Conservation (phyloP, 345 rosid genomes). For the Balakata baccata region DNA sequence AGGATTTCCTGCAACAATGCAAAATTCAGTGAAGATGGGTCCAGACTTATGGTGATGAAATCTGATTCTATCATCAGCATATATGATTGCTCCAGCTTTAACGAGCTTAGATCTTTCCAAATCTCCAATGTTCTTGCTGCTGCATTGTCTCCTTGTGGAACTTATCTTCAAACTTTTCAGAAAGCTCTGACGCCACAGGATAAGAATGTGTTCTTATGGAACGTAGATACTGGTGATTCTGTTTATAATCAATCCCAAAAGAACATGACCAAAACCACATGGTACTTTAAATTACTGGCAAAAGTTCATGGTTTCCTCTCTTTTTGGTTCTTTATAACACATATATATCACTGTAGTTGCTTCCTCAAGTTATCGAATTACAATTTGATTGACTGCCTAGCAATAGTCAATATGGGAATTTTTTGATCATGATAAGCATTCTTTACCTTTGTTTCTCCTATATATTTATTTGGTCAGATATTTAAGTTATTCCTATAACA, state of each 20-base stretch:
- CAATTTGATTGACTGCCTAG: not conserved
- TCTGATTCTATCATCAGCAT: conserved; percentile 46
- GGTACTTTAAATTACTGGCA: conserved; percentile 39
- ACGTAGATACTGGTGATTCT: conserved; percentile 54
- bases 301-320: not conserved
- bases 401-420: too few relatives aligned
- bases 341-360: not conserved
- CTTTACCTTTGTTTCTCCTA: too few relatives aligned
- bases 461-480: not conserved
- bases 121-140: conserved; percentile 57
- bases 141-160: conserved; percentile 67
- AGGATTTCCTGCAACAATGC: conserved; percentile 58
- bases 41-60: conserved; percentile 63
- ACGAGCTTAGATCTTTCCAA: conserved; percentile 59
- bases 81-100: conserved; percentile 56
- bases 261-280: conserved; percentile 67
- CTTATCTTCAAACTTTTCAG: conserved; percentile 86
- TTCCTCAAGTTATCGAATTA: conserved; percentile 1
- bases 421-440: not conserved
- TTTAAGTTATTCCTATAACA: not conserved
- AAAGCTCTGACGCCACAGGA: conserved; percentile 70
- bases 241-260: conserved; percentile 72
- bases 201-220: conserved; percentile 76
- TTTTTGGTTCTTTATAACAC: not conserved
- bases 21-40: conserved; percentile 71